Conservation (phyloP, 2,329 filamentous ascomycete genomes). For the Xylaria sp. region DNA sequence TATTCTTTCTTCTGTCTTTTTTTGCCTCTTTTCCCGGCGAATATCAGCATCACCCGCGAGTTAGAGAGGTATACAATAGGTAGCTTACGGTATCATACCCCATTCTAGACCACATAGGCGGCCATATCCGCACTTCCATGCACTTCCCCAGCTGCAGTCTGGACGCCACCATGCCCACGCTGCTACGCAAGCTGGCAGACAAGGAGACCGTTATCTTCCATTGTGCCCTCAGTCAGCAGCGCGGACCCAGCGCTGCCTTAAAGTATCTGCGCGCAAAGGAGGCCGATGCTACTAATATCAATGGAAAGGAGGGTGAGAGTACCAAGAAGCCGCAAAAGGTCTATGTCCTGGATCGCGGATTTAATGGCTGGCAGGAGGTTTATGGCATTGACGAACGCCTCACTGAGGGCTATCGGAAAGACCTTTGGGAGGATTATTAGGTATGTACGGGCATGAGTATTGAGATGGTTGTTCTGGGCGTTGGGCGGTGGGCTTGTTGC, state of each 20-base stretch:
- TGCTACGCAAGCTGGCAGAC: constrained; percentile 79
- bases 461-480: no score
- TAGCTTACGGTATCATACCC: background rate
- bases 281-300: constrained; percentile 46
- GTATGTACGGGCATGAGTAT: no score
- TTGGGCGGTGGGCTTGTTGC: no score
- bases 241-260: constrained; percentile 85
- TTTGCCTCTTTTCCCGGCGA: background rate
- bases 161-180: constrained; percentile 80
- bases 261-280: constrained; percentile 79
- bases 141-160: constrained; percentile 80
- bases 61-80: background rate
- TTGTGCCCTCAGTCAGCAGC: constrained; percentile 89
- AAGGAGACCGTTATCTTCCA: constrained; percentile 93
- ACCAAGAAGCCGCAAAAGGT: constrained; percentile 70
- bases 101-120: constrained; percentile 81
- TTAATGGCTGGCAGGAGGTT: constrained; percentile 87
- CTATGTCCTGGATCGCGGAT: constrained; percentile 84
- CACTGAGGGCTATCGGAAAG: constrained; percentile 85
- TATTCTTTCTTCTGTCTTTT: background rate
- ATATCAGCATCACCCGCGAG: background rate
- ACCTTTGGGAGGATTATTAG: constrained; percentile 78
- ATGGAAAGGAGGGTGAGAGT: constrained; percentile 40
- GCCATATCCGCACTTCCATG: constrained; percentile 81
- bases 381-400: constrained; percentile 81